phyloP scores from a whole-genome alignment of 352 stramenopile genomes.

The Phytophthora quininea region DNA sequence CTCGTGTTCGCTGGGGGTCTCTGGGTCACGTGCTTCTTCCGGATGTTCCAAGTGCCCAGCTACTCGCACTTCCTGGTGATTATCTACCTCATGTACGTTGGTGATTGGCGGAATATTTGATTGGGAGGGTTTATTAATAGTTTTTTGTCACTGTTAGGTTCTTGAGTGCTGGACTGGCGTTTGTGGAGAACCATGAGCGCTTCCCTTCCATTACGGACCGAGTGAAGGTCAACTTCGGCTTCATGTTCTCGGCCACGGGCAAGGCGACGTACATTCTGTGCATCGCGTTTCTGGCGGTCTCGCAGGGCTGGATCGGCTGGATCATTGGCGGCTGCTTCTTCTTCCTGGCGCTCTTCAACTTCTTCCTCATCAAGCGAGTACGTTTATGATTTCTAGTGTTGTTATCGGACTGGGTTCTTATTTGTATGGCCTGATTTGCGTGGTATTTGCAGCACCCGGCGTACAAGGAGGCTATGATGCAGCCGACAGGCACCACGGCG shows the following conservation, averaged over 20 bases:
- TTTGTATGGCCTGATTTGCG: constrained; percentile 7
- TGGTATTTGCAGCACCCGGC: constrained; percentile 60
- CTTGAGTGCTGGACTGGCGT: constrained; percentile 65
- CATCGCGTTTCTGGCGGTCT: constrained; percentile 84
- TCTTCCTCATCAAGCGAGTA: constrained; percentile 87
- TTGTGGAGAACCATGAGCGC: constrained; percentile 86
- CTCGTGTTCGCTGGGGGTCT: constrained; percentile 66
- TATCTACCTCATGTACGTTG: constrained; percentile 82
- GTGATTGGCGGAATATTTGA: constrained; percentile 1
- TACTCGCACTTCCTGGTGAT: constrained; percentile 88
- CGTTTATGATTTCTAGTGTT: constrained; percentile 6
- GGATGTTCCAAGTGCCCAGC: constrained; percentile 72
- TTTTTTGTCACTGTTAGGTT: constrained; percentile 37
- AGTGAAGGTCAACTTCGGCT: constrained; percentile 88
- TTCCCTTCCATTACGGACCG: constrained; percentile 80
- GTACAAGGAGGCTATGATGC: constrained; percentile 79
- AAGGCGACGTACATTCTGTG: constrained; percentile 85
- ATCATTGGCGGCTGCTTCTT: constrained; percentile 80
- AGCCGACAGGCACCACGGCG: constrained; percentile 46
- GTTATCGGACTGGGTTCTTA: constrained; percentile 2
- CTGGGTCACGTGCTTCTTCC: constrained; percentile 76
- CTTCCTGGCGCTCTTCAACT: constrained; percentile 82
- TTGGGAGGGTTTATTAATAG: neutral
- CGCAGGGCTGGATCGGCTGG: constrained; percentile 80
- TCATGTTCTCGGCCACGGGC: constrained; percentile 88